Conservation (phyloP, 768 basidiomycete species). For the Cubamyces sp. region DNA sequence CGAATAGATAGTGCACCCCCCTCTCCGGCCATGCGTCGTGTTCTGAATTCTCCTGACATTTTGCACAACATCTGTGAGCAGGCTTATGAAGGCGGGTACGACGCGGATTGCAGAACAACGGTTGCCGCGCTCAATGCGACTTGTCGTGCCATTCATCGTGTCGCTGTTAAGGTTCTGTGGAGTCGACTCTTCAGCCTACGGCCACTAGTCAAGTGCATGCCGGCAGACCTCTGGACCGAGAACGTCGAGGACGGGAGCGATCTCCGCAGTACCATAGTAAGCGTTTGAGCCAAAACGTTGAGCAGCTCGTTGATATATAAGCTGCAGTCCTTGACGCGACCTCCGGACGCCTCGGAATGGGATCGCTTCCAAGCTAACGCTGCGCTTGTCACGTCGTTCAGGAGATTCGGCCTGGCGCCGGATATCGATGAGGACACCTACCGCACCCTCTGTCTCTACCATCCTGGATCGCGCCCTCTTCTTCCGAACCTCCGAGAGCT, state of each 20-base stretch:
- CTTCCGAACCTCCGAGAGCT: slow-evolving; percentile 21
- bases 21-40: not conserved
- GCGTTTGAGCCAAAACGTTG: not conserved
- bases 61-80: slow-evolving; percentile 22
- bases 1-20: not conserved
- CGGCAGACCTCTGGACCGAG: slow-evolving; percentile 18
- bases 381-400: slow-evolving; percentile 18
- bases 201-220: slow-evolving; percentile 22
- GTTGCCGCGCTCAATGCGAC: slow-evolving; percentile 18
- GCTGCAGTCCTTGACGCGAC: slow-evolving; percentile 13
- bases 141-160: slow-evolving; percentile 10
- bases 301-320: not conserved
- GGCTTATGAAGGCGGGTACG: slow-evolving; percentile 22
- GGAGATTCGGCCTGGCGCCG: slow-evolving; percentile 15
- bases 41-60: slow-evolving; percentile 10
- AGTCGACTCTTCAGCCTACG: slow-evolving; percentile 22
- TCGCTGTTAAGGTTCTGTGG: slow-evolving; percentile 20
- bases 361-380: slow-evolving; percentile 14
- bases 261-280: slow-evolving; percentile 12
- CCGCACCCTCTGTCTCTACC: slow-evolving; percentile 21
- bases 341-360: slow-evolving; percentile 18
- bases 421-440: slow-evolving; percentile 24
- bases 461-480: slow-evolving; percentile 7
- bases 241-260: not conserved
- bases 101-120: slow-evolving; percentile 16